Conservation (phyloP, 371 early-diverging fungal species). For the Actinomortierella wolfii region DNA sequence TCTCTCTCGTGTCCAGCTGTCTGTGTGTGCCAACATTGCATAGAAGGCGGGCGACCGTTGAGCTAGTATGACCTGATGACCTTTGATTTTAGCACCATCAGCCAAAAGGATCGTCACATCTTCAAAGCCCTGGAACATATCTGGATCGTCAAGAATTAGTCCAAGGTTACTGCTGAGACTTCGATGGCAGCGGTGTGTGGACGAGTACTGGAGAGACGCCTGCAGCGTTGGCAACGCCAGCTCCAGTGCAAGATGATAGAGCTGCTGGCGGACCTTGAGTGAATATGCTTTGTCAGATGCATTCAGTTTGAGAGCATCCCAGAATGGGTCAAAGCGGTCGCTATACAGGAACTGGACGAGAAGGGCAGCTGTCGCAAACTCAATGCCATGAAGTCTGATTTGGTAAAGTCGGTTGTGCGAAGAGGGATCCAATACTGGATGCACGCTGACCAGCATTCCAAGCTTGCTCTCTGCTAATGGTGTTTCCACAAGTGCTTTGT, state of each 20-base stretch:
- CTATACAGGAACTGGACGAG: slow-evolving; percentile 43
- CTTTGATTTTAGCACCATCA: slow-evolving; percentile 41
- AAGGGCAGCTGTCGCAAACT: slow-evolving; percentile 28
- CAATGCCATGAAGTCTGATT: slow-evolving; percentile 8
- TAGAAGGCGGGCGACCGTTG: slow-evolving; percentile 71
- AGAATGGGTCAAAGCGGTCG: slow-evolving; percentile 43
- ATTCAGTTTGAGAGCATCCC: slow-evolving; percentile 25
- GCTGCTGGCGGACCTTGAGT: slow-evolving; percentile 33
- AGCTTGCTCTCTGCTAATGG: slow-evolving; percentile 2
- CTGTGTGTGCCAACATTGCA: slow-evolving; percentile 55
- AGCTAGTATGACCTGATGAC: slow-evolving; percentile 63
- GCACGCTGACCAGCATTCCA: slow-evolving; percentile 22
- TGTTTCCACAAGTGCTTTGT: slow-evolving; percentile 22
- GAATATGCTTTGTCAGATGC: slow-evolving; percentile 15
- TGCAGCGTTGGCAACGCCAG: slow-evolving; percentile 28
- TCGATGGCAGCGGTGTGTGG: slow-evolving; percentile 29
- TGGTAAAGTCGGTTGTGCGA: no score
- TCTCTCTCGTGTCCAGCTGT: slow-evolving; percentile 59
- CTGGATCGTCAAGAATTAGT: slow-evolving; percentile 6
- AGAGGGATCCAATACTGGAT: not conserved
- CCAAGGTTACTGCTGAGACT: slow-evolving; percentile 24
- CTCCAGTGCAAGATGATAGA: slow-evolving; percentile 37
- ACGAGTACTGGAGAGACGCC: slow-evolving; percentile 38
- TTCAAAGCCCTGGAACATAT: slow-evolving; percentile 5
- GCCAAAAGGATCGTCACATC: slow-evolving; percentile 54